Percentiles rank a stretch among this genome's conserved stretches.
These are phyloP conservation scores for Cokeromyces recurvatus DNA, from an alignment of 371 early-diverging fungal species.

Conservation along the genomic window DNA sequence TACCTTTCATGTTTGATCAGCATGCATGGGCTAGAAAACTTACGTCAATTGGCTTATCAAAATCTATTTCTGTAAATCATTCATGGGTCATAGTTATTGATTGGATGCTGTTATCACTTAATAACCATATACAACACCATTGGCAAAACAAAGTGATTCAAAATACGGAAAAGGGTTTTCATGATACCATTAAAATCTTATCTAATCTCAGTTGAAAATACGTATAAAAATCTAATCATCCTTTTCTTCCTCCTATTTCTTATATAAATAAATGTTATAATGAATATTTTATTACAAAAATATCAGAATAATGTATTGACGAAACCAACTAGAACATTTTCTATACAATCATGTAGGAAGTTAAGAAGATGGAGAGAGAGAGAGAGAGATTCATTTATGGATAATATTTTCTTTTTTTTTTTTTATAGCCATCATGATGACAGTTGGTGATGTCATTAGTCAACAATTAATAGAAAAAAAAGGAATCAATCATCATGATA, in stretches of 20 bases:
- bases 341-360: slow-evolving; percentile 14
- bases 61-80: background rate
- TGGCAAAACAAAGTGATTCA: too few relatives aligned
- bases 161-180: too few relatives aligned
- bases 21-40: background rate
- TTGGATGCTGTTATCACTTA: too few relatives aligned
- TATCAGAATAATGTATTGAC: slow-evolving; percentile 11
- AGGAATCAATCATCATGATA: slow-evolving; percentile 23
- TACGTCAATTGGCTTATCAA: background rate
- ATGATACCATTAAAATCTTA: too few relatives aligned
- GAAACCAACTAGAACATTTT: slow-evolving; percentile 13
- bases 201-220: too few relatives aligned
- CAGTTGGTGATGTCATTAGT: slow-evolving; percentile 23
- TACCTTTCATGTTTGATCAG: slow-evolving; percentile 5
- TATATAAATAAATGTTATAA: background rate
- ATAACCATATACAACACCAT: too few relatives aligned
- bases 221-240: too few relatives aligned
- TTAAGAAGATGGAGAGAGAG: too few relatives aligned
- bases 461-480: slow-evolving; percentile 26
- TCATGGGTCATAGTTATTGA: background rate
- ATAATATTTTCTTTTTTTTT: background rate
- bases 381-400: too few relatives aligned
- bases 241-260: too few relatives aligned
- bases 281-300: slow-evolving; percentile 11
- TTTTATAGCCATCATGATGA: slow-evolving; percentile 17